phyloP scores from a whole-genome alignment of 441 rosid species.

The Capsella rubella region DNA sequence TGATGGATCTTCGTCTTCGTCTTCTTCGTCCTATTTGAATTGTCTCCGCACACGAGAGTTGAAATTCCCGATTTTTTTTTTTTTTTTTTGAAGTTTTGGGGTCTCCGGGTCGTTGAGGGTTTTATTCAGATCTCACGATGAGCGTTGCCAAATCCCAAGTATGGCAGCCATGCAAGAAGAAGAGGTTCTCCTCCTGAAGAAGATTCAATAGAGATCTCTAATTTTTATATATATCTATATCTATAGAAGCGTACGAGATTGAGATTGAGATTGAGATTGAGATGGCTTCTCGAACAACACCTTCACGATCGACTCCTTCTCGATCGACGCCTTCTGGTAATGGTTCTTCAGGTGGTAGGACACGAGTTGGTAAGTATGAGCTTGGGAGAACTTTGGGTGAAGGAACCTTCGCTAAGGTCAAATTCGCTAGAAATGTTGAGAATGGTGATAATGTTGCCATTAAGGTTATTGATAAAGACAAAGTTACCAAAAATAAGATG shows the following conservation, averaged over 20 bases:
- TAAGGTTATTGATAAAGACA: slow-evolving; percentile 92
- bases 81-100: neutral
- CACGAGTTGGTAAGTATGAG: slow-evolving; percentile 94
- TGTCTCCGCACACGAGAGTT: slow-evolving; percentile 39
- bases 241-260: neutral
- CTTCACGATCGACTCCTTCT: neutral
- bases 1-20: slow-evolving; percentile 22
- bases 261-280: slow-evolving; percentile 13
- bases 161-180: slow-evolving; percentile 99
- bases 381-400: slow-evolving; percentile 92
- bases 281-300: slow-evolving; percentile 53
- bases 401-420: slow-evolving; percentile 97
- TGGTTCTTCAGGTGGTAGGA: slow-evolving; percentile 49
- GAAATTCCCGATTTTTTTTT: neutral
- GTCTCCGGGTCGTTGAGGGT: slow-evolving; percentile 27
- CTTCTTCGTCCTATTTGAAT: slow-evolving; percentile 39
- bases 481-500: slow-evolving; percentile 86
- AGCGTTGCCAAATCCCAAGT: slow-evolving; percentile 87
- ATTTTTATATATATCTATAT: neutral
- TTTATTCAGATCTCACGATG: slow-evolving; percentile 46
- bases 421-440: slow-evolving; percentile 78
- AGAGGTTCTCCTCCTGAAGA: slow-evolving; percentile 55
- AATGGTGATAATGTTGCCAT: slow-evolving; percentile 85
- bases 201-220: slow-evolving; percentile 36
- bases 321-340: slow-evolving; percentile 49